Evolutionary conservation across 345 rosid species (phyloP).

Genomic region (Eutrema heterophyllum): DNA sequence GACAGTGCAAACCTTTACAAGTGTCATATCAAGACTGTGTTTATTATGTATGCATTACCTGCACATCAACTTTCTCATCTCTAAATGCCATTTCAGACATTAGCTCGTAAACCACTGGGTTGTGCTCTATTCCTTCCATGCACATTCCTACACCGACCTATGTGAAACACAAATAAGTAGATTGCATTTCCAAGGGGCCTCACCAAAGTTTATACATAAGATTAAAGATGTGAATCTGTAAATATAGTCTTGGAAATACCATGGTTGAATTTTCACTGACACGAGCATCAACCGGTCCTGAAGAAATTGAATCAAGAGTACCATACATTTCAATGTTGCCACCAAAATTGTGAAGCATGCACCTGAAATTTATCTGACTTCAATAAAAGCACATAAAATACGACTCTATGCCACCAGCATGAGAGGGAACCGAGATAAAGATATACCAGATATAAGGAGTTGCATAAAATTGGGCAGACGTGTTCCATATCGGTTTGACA

Average conservation of each 20-base stretch:
- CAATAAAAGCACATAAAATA: background rate
- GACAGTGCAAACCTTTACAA: background rate
- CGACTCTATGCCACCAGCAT: background rate
- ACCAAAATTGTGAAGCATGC: slow-evolving; percentile 93
- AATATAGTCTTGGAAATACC: slow-evolving; percentile 42
- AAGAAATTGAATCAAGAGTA: slow-evolving; percentile 64
- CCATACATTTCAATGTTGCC: slow-evolving; percentile 97
- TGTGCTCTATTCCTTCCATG: slow-evolving; percentile 98
- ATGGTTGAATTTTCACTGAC: slow-evolving; percentile 75
- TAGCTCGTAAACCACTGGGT: slow-evolving; percentile 86
- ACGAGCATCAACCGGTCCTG: slow-evolving; percentile 82
- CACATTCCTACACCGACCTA: slow-evolving; percentile 98
- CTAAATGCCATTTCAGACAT: slow-evolving; percentile 96
- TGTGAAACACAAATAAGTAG: slow-evolving; percentile 2
- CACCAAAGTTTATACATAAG: background rate
- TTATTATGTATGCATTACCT: slow-evolving; percentile 40
- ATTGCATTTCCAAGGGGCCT: background rate
- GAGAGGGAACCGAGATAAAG: background rate
- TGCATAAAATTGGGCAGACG: slow-evolving; percentile 79
- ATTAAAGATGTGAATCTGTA: background rate
- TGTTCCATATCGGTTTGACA: slow-evolving; percentile 80
- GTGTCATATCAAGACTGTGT: background rate
- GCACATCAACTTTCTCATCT: slow-evolving; percentile 57
- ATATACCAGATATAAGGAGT: slow-evolving; percentile 86
- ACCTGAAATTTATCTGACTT: slow-evolving; percentile 45